Evolutionary conservation across 495 filamentous ascomycete genomes (phyloP).

Genomic region (Diplogelasinospora grovesii): DNA sequence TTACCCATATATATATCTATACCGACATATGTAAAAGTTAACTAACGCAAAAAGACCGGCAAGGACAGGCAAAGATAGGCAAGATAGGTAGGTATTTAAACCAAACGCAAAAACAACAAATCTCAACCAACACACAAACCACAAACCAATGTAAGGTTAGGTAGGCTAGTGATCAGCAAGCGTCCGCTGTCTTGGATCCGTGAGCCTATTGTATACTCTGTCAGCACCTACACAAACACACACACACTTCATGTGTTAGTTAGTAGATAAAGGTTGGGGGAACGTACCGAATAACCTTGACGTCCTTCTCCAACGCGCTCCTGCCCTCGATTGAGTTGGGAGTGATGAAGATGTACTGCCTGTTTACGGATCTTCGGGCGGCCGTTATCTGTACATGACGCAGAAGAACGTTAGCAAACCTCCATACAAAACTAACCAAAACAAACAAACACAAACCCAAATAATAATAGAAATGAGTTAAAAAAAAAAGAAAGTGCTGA

Average conservation of each 20-base stretch:
- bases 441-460: too few relatives aligned
- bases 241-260: background rate
- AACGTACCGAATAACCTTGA: slow-evolving; percentile 75
- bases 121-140: background rate
- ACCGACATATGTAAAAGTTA: too few relatives aligned
- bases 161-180: slow-evolving; percentile 37
- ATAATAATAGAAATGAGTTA: too few relatives aligned
- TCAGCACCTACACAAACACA: too few relatives aligned
- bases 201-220: slow-evolving; percentile 35
- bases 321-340: slow-evolving; percentile 79
- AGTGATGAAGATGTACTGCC: slow-evolving; percentile 95
- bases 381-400: slow-evolving; percentile 78
- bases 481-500: too few relatives aligned
- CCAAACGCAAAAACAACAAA: slow-evolving; percentile 3
- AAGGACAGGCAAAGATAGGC: too few relatives aligned
- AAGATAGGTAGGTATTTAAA: too few relatives aligned
- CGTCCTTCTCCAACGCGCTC: slow-evolving; percentile 60
- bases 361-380: slow-evolving; percentile 74
- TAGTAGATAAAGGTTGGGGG: background rate
- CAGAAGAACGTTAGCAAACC: background rate
- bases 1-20: too few relatives aligned
- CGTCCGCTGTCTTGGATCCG: slow-evolving; percentile 51
- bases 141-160: background rate
- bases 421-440: background rate
- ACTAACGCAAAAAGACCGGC: too few relatives aligned